Evolutionary conservation across 306 rosid genomes (phyloP).

Genomic region (Geum urbanum): DNA sequence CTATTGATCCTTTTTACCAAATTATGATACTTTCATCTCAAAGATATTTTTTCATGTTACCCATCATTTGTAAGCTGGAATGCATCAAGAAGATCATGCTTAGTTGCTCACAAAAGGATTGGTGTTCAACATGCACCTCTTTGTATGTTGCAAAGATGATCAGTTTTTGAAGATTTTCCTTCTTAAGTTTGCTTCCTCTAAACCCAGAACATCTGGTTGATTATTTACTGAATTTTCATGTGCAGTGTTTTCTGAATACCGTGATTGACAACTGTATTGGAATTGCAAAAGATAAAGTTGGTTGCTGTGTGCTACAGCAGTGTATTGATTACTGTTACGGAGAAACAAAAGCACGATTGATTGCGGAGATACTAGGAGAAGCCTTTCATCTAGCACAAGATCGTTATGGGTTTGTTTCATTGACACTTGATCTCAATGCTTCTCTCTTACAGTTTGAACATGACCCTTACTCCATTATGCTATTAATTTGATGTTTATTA

Average conservation of each 20-base stretch:
- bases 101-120: neutral
- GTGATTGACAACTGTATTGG: slow-evolving; percentile 32
- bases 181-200: neutral
- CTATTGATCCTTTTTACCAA: neutral
- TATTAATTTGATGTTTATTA: neutral
- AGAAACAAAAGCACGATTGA: slow-evolving; percentile 26
- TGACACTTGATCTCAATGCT: neutral
- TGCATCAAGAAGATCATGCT: slow-evolving; percentile 2
- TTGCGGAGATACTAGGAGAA: slow-evolving; percentile 26
- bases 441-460: slow-evolving; percentile 5
- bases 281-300: slow-evolving; percentile 55
- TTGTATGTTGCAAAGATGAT: neutral
- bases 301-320: slow-evolving; percentile 57
- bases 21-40: neutral
- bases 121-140: slow-evolving; percentile 9
- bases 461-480: slow-evolving; percentile 4
- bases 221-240: slow-evolving; percentile 26
- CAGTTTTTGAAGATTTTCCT: neutral
- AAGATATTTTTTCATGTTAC: neutral
- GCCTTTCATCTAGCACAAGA: slow-evolving; percentile 37
- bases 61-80: neutral
- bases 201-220: slow-evolving; percentile 7
- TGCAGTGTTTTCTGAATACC: slow-evolving; percentile 44
- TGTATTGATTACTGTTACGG: slow-evolving; percentile 41
- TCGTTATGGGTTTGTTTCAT: slow-evolving; percentile 52